Percentiles rank a stretch among this genome's conserved stretches.
Evolutionary conservation across 257 asterid genomes (phyloP).

Genomic region (Hygrophila difformis): DNA sequence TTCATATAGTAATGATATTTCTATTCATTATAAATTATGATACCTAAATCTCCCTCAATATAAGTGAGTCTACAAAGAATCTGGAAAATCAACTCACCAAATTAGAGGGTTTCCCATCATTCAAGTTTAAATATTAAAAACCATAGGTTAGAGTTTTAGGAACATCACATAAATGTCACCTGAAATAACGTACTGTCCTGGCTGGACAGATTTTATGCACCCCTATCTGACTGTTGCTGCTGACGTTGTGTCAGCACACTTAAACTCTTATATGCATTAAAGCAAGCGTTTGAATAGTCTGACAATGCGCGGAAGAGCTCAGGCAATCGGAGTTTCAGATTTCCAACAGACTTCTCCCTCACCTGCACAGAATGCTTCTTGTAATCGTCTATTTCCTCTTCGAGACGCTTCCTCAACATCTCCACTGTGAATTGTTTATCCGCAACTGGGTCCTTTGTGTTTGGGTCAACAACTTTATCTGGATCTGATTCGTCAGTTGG

Average conservation of each 20-base stretch:
- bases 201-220: too few relatives aligned
- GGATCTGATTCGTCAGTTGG: constrained; percentile 36
- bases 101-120: too few relatives aligned
- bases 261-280: constrained; percentile 48
- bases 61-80: too few relatives aligned
- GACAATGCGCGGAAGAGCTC: constrained; percentile 80
- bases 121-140: too few relatives aligned
- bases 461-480: constrained; percentile 24
- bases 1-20: too few relatives aligned
- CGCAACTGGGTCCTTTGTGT: constrained; percentile 43
- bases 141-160: too few relatives aligned
- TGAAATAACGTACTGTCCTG: too few relatives aligned
- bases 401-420: constrained; percentile 60
- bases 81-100: too few relatives aligned
- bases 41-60: too few relatives aligned
- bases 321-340: constrained; percentile 65
- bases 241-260: constrained; percentile 37
- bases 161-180: too few relatives aligned
- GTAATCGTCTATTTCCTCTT: constrained; percentile 72
- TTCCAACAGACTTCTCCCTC: constrained; percentile 79
- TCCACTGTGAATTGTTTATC: constrained; percentile 74
- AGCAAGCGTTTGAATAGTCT: constrained; percentile 58
- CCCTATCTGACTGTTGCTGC: constrained; percentile 24
- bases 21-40: too few relatives aligned
- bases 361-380: constrained; percentile 77